phyloP scores from a whole-genome alignment of 495 filamentous ascomycete species.

The Neurospora hispaniola region DNA sequence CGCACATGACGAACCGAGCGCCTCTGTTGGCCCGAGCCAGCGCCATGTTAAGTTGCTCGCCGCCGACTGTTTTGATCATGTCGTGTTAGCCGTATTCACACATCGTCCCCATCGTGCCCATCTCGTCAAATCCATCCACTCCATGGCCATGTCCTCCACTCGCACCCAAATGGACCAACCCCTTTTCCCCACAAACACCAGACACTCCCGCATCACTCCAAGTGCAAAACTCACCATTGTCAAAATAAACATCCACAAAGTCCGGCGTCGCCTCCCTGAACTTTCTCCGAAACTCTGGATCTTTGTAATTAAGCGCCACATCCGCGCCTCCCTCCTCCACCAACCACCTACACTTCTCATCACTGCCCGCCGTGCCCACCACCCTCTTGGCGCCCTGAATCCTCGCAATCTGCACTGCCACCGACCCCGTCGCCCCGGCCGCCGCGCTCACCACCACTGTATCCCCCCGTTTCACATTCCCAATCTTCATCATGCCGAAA shows the following conservation, averaged over 20 bases:
- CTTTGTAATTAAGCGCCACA: conserved; percentile 57
- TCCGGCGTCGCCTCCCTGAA: conserved; percentile 48
- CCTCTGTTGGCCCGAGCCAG: conserved; percentile 42
- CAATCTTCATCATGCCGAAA: conserved; percentile 55
- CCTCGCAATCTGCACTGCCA: conserved; percentile 62
- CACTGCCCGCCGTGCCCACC: conserved; percentile 52
- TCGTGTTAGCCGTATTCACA: not conserved
- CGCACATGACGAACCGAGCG: conserved; percentile 53
- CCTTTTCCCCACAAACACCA: too few species aligned
- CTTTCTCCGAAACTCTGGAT: conserved; percentile 44
- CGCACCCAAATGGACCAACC: too few species aligned
- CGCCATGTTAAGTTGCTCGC: conserved; percentile 52
- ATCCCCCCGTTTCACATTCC: conserved; percentile 42
- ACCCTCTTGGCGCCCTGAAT: conserved; percentile 46
- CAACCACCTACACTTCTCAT: conserved; percentile 53
- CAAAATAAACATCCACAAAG: conserved; percentile 56
- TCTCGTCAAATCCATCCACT: not conserved
- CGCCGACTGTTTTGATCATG: conserved; percentile 34
- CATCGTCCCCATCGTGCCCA: not conserved
- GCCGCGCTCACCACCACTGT: conserved; percentile 61
- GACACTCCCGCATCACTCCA: not conserved
- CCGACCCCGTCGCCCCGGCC: conserved; percentile 58
- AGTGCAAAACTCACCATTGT: conserved; percentile 38
- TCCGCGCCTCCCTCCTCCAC: conserved; percentile 51
- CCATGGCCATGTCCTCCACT: too few species aligned